A percentile compares a stretch with the other conserved stretches of the same genome.
phyloP scores from a whole-genome alignment of 2,329 filamentous ascomycete species.

The Emericellopsis cladophorae region DNA sequence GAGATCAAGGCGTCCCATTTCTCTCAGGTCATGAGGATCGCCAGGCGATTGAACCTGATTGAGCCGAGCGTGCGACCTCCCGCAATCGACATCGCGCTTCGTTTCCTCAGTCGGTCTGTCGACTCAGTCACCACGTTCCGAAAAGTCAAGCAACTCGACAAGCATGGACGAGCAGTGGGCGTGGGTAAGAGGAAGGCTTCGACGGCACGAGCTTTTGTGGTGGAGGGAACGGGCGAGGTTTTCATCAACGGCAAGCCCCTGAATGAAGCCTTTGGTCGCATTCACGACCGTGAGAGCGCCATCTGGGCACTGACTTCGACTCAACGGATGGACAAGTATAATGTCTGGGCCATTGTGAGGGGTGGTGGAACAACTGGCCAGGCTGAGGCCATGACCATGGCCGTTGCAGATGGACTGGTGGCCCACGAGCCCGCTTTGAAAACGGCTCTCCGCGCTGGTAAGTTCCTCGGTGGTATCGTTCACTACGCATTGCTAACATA shows the following conservation, averaged over 20 bases:
- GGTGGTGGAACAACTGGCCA: conserved; percentile 92
- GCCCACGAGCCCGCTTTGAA: conserved; percentile 90
- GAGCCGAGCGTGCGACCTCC: conserved; percentile 63
- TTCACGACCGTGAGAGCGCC: conserved; percentile 91
- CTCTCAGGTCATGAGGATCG: conserved; percentile 59
- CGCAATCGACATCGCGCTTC: conserved; percentile 53
- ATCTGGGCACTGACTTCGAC: conserved; percentile 83
- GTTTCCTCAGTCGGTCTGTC: conserved; percentile 61
- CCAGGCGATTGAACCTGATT: conserved; percentile 75
- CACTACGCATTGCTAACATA: conserved; percentile 25
- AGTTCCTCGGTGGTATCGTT: conserved; percentile 19
- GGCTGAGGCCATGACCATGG: conserved; percentile 86
- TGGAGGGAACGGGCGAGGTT: conserved; percentile 86
- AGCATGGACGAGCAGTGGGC: conserved; percentile 64
- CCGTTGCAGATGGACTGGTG: conserved; percentile 74
- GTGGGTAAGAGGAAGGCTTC: conserved; percentile 82
- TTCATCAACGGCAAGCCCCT: conserved; percentile 84
- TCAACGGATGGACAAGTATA: conserved; percentile 85
- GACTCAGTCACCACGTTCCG: conserved; percentile 55
- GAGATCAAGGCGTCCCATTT: conserved; percentile 66
- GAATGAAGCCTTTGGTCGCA: conserved; percentile 65
- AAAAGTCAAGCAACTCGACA: conserved; percentile 56
- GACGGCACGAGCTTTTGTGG: conserved; percentile 71
- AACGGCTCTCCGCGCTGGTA: conserved; percentile 77
- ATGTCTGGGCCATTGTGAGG: conserved; percentile 74